Evolutionary conservation across 2,329 filamentous ascomycete genomes (phyloP), one percentile per base, ranked within the genome.

Genomic region (Periconia sp.): DNA sequence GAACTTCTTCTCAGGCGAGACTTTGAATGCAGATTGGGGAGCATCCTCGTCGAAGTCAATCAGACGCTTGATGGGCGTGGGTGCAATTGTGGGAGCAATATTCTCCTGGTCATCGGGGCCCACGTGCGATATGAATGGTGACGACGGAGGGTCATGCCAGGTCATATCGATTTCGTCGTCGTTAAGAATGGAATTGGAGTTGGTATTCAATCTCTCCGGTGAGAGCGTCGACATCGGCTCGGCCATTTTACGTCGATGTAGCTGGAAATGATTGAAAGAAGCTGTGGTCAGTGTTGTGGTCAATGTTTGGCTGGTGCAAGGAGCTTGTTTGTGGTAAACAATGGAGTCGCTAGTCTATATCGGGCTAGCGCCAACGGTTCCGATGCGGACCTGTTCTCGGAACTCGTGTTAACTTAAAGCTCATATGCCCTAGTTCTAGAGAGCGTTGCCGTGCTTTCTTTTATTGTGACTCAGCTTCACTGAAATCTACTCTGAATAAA

Each of bases 71-170:
- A 46, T 39, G 5, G 66, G 65, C 5, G 64, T 63, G 5, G 51
- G 40, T 17, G 48, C 49, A 35, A 45, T 32, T 23, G 43, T 41
- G 2, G 65, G 63, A 17, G 63, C 59, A 40, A 69, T 50, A 26
- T 70, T 71, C 40, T 72, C 69, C 38, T 70, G 67, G 47, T 70
- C 53, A 18, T 71, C 66, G 18, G 56, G 45, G 13, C 72, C 71
- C 36, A 77, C 57, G 40, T 77, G 69, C 29, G 70, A 63, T n/a
- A 75, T 57, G 55, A 78, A 79, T 11, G 76, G 76, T 25, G 76
- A 78, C 41, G 74, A 77, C 5, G 72, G 71, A 17, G 68, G 69
- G 13, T 74, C 66, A 50, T 74, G 64, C 59, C 64, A 72, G 32
- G 61, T 61, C 34, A 67, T 69, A 31, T 69, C 66, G 21, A 65